Conservation (phyloP, 2,329 filamentous ascomycete species). For the Lasiodiplodia sp. region DNA sequence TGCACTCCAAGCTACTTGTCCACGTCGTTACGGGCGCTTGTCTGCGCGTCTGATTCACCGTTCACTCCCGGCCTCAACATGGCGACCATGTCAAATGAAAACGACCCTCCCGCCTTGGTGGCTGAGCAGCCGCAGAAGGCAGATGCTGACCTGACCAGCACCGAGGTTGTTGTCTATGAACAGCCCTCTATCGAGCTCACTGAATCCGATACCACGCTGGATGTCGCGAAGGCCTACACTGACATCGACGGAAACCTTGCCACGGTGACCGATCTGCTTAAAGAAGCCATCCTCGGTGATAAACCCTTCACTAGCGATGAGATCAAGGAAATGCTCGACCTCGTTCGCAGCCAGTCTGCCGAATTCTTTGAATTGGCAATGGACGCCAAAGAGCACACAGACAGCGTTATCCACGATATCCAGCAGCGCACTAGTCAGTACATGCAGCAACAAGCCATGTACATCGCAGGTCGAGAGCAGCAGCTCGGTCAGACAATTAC, state of each 20-base stretch:
- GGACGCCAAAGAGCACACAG: not conserved
- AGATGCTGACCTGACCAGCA: not conserved
- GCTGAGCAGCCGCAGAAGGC: too few relatives aligned
- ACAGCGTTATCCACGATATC: not conserved
- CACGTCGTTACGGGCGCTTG: not conserved
- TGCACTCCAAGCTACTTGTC: not conserved
- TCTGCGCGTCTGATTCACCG: not conserved
- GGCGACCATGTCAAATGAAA: not conserved
- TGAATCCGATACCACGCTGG: not conserved
- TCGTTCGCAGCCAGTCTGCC: not conserved
- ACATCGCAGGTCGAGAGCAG: slow-evolving; percentile 4
- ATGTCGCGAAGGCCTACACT: not conserved
- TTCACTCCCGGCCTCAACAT: not conserved
- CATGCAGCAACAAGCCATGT: not conserved
- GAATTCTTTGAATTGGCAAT: not conserved
- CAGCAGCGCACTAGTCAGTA: not conserved
- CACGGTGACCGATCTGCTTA: not conserved
- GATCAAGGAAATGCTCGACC: not conserved
- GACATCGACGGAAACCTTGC: not conserved
- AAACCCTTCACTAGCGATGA: not conserved
- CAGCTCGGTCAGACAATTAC: not conserved
- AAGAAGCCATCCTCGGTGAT: not conserved
- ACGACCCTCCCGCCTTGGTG: too few relatives aligned
- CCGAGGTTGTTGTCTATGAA: not conserved
- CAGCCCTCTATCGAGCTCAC: not conserved